Base-by-base conservation (phyloP, 148 eudicot species). In the Dianthus caryophyllus region DNA sequence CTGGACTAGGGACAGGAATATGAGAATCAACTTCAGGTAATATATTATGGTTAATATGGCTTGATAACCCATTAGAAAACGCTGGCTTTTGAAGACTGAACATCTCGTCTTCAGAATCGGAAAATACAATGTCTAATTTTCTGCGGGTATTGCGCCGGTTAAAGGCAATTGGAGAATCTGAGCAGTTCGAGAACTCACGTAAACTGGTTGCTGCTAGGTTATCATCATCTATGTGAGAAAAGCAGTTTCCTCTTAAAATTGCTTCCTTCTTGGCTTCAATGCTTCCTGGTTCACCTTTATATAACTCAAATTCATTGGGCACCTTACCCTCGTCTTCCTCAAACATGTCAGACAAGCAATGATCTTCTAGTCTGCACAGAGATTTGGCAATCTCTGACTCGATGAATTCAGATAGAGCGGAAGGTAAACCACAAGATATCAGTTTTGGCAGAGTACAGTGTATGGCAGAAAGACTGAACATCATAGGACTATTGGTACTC, bases 231-330 rank as follows among this genome's bases (percentile, higher is more conserved):
- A 76, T 78, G 58, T 77, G 82, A 46, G 38, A 38, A 57, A 68
- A 72, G 69, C 65, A 76, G 64, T 84, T 84, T 65, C 76, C 72
- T 20, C 74, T 80, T 75, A 93, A 77, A 75, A 94, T 90, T 67
- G 76, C 89, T 61, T 84, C 86, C 73, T 94, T 94, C 80, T 83
- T 88, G 58, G 88, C 86, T 68, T 84, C 81, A 67, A 86, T 70
- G 38, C 67, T 66, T 39, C 81, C 75, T 43, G 43, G 49, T 71
- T 73, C 78, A 74, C 67, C 62, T 38, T 74, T 64, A 47, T 51
- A 58, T 66, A 60, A 69, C 64, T 54, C 72, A 31, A 64, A 53
- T 18, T 64, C 53, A 49, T 76, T 49, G 64, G 22, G 66, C 67
- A 51, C 20, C 65, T 29, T 67, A 57, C 43, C n/a, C 70, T 81